Evolutionary conservation across 164 flowering plant genomes (phyloP), one percentile per base, ranked within the genome.

Genomic region (Protea cynaroides): DNA sequence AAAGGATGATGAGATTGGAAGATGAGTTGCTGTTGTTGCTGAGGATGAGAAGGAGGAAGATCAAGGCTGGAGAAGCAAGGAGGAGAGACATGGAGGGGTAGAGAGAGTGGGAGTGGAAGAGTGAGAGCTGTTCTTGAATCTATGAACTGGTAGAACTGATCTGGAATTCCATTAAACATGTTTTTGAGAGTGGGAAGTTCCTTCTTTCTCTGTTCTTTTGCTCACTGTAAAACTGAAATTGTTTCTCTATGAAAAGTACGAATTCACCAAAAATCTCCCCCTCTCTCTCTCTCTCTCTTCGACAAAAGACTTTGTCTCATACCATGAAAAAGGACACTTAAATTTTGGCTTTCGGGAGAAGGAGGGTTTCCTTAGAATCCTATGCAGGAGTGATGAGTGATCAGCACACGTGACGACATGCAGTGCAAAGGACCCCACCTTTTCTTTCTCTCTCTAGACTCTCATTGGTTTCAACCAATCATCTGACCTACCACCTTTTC

Each of bases 161-260:
- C 81, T 49, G 79, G 67, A 11, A 58, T 79, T 77, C 85, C 87
- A 72, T 81, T 83, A 78, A 83, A 84, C 89, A 87, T 84, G 58
- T 70, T 74, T 59, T 46, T 19, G 34, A 2, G 34, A 29, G 34
- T 3, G 46, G 8, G 46, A 13, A 40, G 34, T 25, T 55, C 58
- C 58, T 60, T 59, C 17, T 22, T 66, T 55, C 14, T 64, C 46
- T n/a, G 56, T 53, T 25, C 9, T 55, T 40, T 61, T 22, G 51
- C 53, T 58, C 71, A 61, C 68, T 64, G 71, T 64, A 60, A 69
- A 76, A 19, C 58, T 34, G 65, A 53, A 61, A 65, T 62, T 51
- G 0, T 40, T 40, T 21, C 44, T 29, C 34, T 29, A 29, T 29
- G 4, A 29, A 29, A 29, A 7, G 25, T 13, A 34, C 43, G 61